Evolutionary conservation across 1,139 yeast genomes (phyloP), one percentile per base, ranked within the genome.

Genomic region (Yamadazyma blattariae): DNA sequence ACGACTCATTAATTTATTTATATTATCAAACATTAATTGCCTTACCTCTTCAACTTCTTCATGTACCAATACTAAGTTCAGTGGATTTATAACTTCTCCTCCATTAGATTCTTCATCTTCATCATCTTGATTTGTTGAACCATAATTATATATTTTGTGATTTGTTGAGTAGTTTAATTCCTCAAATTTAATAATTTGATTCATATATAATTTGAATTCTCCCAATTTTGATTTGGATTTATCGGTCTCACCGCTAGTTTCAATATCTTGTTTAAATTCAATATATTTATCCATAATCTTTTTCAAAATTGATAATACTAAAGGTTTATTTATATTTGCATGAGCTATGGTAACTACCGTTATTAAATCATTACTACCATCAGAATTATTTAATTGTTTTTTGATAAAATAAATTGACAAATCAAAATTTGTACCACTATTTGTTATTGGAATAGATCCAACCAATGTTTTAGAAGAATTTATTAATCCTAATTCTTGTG

Each of bases 1-100:
- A 37, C 97, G 72, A 50, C 79, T 80, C 51, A 89, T 65, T 18
- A 89, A 64, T 50, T 76, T 77, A 48, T 77, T 82, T 37, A 82
- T 79, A 48, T 82, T 82, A 41, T 80, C 86, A 50, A 78, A 74
- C 88, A 82, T 81, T 33, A 82, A 59, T 34, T 71, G 73, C 32
- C 79, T 57, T 10, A 77, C 79, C 46, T 75, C 79, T 31, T 66
- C 71, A 3, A 74, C 70, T 36, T 76, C 82, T 40, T 67, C 74
- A 34, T 63, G 67, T 2, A 77, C 74, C 14, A 66, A 45, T 15
- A 64, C 56, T 32, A 65, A 57, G 45, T 51, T 76, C 43, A 50
- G 68, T 38, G 71, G 78, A 42, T 49, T 64, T 35, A 64, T 57
- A 17, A 56, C 47, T 10, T 54, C 56, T 3, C 31, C 10, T 13